These are phyloP conservation scores for Blastobotrys proliferans DNA, from an alignment of 1,139 yeast genomes.

Conservation along the genomic window DNA sequence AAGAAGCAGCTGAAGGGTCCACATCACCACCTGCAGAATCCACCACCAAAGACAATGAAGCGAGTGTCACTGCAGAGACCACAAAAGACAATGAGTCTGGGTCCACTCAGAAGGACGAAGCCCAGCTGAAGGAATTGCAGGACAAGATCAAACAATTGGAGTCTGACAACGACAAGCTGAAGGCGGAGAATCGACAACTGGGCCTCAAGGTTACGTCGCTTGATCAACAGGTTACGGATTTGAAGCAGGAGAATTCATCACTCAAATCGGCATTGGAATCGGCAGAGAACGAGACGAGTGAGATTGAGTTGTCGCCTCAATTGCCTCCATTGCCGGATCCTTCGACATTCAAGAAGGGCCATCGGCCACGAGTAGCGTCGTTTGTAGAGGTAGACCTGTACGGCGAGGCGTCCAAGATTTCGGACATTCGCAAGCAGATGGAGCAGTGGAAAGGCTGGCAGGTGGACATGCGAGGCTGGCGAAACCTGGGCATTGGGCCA, in stretches of 20 bases:
- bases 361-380: conserved; percentile 28
- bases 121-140: conserved; percentile 1
- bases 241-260: conserved; percentile 28
- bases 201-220: conserved; percentile 17
- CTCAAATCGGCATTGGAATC: conserved; percentile 16
- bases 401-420: conserved; percentile 31
- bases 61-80: too few relatives aligned
- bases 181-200: conserved; percentile 26
- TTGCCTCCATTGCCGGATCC: conserved; percentile 14
- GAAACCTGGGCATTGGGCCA: conserved; percentile 60
- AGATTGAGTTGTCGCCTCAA: conserved; percentile 27
- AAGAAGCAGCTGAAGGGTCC: neutral
- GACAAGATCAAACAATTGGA: conserved; percentile 19
- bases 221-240: conserved; percentile 13
- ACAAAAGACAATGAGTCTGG: too few relatives aligned
- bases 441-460: conserved; percentile 81
- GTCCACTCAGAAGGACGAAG: too few relatives aligned
- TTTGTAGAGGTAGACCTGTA: conserved; percentile 36
- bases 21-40: conserved; percentile 1
- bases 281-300: conserved; percentile 18
- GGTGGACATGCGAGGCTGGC: conserved; percentile 81
- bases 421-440: conserved; percentile 33
- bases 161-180: conserved; percentile 28
- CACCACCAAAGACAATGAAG: conserved; percentile 1
- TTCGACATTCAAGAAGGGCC: conserved; percentile 9